Evolutionary conservation across 1,284 basidiomycete genomes (phyloP), one percentile per base, ranked within the genome.

Genomic region (Volvariella volvacea): DNA sequence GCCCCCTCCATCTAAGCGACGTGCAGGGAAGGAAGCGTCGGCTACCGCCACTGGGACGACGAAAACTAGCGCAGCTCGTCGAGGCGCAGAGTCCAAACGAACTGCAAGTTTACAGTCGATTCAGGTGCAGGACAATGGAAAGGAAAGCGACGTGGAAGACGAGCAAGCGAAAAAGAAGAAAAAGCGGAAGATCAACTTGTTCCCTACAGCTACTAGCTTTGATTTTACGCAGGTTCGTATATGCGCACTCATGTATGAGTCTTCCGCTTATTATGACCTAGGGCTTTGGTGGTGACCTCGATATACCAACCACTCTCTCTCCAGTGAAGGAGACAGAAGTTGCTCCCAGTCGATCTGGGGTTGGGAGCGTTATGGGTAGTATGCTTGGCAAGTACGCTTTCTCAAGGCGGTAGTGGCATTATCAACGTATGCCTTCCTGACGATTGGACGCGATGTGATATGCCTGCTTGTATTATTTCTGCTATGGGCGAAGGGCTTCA

Each of bases 241-340:
- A 25, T 37, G 20, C 10, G 22, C 41, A 15, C 28, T 38, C 4
- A 12, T 14, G n/a, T 28, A 12, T 39, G n/a, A 15, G 10, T 31
- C n/a, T 10, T 37, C 22, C 16, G 16, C 14, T 45, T 14, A 16
- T 10, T 39, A 34, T 33, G 22, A 22, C 48, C 22, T 40, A 60
- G 46, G 49, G 50, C 39, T 50, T 52, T 19, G 65, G 61, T 46
- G 67, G 61, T 3, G 66, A 64, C 1, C 54, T 84, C 38, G 67
- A 76, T 44, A 85, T 85, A 52, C 82, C 82, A 12, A 80, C 73
- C 0, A 62, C 64, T 28, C 62, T 85, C 20, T 83, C 80, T 2
- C 83, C 83, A 10, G 67, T 85, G 45, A 81, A 78, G 51, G 72
- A 74, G 36, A 65, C 67, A 1, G 67, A 72, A 3, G 59, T 58